Conservation (phyloP, 768 basidiomycete genomes). For the Nevesoporus exiguus region DNA sequence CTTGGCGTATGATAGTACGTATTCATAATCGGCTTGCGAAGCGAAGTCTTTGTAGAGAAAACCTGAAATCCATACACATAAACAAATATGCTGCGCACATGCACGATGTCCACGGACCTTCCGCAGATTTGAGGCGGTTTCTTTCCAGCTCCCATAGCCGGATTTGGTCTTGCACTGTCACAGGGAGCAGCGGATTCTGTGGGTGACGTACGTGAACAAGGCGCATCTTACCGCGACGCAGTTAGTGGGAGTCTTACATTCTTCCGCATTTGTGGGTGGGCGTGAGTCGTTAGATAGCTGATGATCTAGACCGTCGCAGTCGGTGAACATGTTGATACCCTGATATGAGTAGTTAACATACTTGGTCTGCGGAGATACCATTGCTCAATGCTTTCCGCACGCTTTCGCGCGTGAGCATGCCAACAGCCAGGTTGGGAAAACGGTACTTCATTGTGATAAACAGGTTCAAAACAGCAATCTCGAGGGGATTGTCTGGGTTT, state of each 20-base stretch:
- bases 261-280: slow-evolving; percentile 97
- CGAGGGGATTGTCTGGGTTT: slow-evolving; percentile 81
- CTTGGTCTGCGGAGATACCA: slow-evolving; percentile 96
- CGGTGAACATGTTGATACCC: slow-evolving; percentile 9
- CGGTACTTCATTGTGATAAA: slow-evolving; percentile 91
- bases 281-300: slow-evolving; percentile 89
- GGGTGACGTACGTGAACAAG: slow-evolving; percentile 16
- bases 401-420: slow-evolving; percentile 90
- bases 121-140: slow-evolving; percentile 82
- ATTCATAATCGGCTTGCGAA: slow-evolving; percentile 83
- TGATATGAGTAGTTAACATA: slow-evolving; percentile 34
- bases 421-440: slow-evolving; percentile 96
- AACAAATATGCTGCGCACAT: slow-evolving; percentile 11
- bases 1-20: slow-evolving; percentile 81
- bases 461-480: slow-evolving; percentile 92
- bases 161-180: slow-evolving; percentile 97
- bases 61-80: slow-evolving; percentile 40
- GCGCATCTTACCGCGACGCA: background rate
- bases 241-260: slow-evolving; percentile 51
- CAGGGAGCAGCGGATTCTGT: slow-evolving; percentile 89
- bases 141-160: slow-evolving; percentile 96
- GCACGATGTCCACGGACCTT: slow-evolving; percentile 52
- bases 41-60: slow-evolving; percentile 88
- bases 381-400: slow-evolving; percentile 91
- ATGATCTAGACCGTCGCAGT: slow-evolving; percentile 66